Evolutionary conservation across 345 rosid genomes (phyloP).

Genomic region (Citrus cavaleriei): DNA sequence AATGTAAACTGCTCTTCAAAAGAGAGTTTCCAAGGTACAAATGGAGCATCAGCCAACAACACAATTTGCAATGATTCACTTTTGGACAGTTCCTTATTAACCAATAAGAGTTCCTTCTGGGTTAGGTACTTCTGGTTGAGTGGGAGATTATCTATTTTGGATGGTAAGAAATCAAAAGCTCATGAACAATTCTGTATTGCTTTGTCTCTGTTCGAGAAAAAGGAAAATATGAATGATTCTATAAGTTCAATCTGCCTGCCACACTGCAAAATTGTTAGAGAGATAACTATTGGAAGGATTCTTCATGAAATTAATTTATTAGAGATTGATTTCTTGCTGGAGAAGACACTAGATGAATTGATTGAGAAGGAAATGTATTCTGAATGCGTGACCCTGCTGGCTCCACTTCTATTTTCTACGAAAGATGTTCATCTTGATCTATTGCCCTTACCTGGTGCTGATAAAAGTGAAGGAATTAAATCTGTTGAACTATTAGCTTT

Average conservation of each 20-base stretch:
- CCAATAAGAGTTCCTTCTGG: constrained; percentile 65
- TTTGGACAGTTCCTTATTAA: constrained; percentile 26
- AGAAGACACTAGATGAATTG: constrained; percentile 64
- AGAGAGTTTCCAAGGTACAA: constrained; percentile 34
- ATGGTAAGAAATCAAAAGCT: constrained; percentile 78
- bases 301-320: constrained; percentile 73
- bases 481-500: constrained; percentile 69
- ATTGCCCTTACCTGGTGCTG: constrained; percentile 33
- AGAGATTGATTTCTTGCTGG: constrained; percentile 68
- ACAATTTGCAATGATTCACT: constrained; percentile 23
- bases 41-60: constrained; percentile 17
- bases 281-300: constrained; percentile 56
- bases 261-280: constrained; percentile 60
- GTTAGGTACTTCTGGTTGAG: constrained; percentile 86
- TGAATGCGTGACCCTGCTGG: constrained; percentile 66
- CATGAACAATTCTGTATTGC: constrained; percentile 58
- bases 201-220: constrained; percentile 57
- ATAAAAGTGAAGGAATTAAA: constrained; percentile 39
- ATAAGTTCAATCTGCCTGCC: constrained; percentile 44
- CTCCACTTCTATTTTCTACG: constrained; percentile 69
- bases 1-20: constrained; percentile 30
- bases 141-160: constrained; percentile 73
- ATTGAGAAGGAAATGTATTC: constrained; percentile 65
- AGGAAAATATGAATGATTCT: constrained; percentile 34
- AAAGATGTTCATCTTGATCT: constrained; percentile 39